These are phyloP conservation scores for Fusarium denticulatum DNA, from an alignment of 2,329 filamentous ascomycete genomes.

Conservation along the genomic window DNA sequence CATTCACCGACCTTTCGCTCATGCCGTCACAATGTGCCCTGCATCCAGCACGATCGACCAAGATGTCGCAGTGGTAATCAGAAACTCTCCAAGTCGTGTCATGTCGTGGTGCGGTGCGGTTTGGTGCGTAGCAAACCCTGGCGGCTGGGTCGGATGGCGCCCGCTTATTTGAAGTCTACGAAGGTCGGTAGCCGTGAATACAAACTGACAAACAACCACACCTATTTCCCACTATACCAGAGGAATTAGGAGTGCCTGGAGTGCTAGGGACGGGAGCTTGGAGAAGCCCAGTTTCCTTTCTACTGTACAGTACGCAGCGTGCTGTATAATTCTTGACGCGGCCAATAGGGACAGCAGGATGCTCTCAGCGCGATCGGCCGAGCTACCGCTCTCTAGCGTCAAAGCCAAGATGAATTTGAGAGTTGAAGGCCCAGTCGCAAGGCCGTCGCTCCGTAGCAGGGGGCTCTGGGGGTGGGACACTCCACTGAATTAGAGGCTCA, in stretches of 20 bases:
- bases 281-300: neutral
- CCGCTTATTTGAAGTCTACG: neutral
- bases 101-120: neutral
- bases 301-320: neutral
- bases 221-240: neutral
- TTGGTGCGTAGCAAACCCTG: slow-evolving; percentile 6
- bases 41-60: neutral
- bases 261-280: neutral
- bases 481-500: slow-evolving; percentile 8
- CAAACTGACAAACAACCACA: neutral
- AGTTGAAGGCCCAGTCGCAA: slow-evolving; percentile 19
- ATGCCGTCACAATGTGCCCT: slow-evolving; percentile 8
- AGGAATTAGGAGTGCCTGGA: neutral
- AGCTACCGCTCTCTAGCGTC: slow-evolving; percentile 40
- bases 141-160: slow-evolving; percentile 1
- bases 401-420: slow-evolving; percentile 38
- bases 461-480: slow-evolving; percentile 3
- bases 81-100: neutral
- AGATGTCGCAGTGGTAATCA: neutral
- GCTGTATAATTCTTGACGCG: neutral
- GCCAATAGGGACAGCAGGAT: slow-evolving; percentile 12
- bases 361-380: slow-evolving; percentile 34
- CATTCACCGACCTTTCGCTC: slow-evolving; percentile 9
- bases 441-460: slow-evolving; percentile 6
- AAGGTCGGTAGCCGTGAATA: neutral